Conservation (phyloP, 2,329 filamentous ascomycete species). For the Ophiostoma quercus region DNA sequence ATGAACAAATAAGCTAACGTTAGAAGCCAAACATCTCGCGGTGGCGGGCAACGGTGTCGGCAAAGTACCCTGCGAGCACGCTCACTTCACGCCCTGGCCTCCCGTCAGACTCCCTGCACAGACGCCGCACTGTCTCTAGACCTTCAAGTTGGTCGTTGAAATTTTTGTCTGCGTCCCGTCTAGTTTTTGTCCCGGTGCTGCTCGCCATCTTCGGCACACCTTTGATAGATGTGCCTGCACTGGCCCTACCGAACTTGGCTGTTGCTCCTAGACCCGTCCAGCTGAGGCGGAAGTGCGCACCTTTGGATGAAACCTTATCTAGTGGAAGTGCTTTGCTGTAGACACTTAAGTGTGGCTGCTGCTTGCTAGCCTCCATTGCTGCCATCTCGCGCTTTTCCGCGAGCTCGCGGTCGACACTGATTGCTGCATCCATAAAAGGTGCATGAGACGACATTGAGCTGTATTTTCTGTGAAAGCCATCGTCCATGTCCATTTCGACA, state of each 20-base stretch:
- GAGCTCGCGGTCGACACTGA: slow-evolving; percentile 39
- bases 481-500: background rate
- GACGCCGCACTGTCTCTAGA: slow-evolving; percentile 27
- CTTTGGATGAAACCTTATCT: slow-evolving; percentile 22
- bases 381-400: slow-evolving; percentile 41
- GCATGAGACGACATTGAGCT: slow-evolving; percentile 25
- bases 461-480: too few species aligned
- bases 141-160: background rate
- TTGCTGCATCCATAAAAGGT: slow-evolving; percentile 34
- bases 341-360: slow-evolving; percentile 18
- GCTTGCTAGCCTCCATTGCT: slow-evolving; percentile 32
- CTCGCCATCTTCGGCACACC: background rate
- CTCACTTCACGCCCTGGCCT: slow-evolving; percentile 35
- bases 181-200: background rate
- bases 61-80: slow-evolving; percentile 32
- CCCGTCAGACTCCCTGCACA: slow-evolving; percentile 35
- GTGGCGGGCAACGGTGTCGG: slow-evolving; percentile 23
- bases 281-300: slow-evolving; percentile 35
- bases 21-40: slow-evolving; percentile 21
- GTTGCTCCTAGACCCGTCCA: slow-evolving; percentile 40
- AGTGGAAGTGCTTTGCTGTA: slow-evolving; percentile 23
- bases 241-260: slow-evolving; percentile 26
- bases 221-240: slow-evolving; percentile 20
- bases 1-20: background rate
- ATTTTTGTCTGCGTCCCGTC: background rate